phyloP scores from a whole-genome alignment of 225 moss, liverwort and hornwort species.

The Rhytidiadelphus loreus region DNA sequence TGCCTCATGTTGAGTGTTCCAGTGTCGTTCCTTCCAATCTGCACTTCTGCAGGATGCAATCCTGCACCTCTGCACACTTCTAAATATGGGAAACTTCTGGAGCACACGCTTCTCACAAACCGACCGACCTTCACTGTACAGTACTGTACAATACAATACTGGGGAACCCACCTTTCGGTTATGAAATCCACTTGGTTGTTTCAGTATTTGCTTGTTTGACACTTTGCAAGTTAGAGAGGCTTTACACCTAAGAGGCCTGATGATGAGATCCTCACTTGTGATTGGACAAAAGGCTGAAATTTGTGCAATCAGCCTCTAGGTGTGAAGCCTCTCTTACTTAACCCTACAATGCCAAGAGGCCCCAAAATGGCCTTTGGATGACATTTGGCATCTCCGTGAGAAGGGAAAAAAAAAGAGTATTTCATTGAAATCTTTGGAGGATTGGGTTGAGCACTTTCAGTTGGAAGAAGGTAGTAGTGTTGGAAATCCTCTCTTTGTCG shows the following conservation, averaged over 20 bases:
- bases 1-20: neutral
- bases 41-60: neutral
- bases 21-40: neutral
- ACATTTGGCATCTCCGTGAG: neutral
- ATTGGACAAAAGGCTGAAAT: neutral
- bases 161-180: neutral
- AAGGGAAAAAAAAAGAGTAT: accelerated
- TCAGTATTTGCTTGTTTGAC: neutral
- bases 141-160: no score
- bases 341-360: accelerated
- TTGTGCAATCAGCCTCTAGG: neutral
- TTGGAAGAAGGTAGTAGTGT: neutral
- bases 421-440: neutral
- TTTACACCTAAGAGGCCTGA: accelerated
- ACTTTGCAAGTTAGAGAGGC: neutral
- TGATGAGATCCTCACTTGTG: neutral
- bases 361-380: neutral
- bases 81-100: neutral
- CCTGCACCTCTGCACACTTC: neutral
- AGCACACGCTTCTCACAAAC: neutral
- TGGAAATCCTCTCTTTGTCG: neutral
- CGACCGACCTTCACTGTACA: no score
- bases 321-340: neutral
- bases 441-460: accelerated
- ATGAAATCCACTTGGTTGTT: neutral